Evolutionary conservation across 768 basidiomycete genomes (phyloP), one percentile per base, ranked within the genome.

Genomic region (Myochromella boudieri): DNA sequence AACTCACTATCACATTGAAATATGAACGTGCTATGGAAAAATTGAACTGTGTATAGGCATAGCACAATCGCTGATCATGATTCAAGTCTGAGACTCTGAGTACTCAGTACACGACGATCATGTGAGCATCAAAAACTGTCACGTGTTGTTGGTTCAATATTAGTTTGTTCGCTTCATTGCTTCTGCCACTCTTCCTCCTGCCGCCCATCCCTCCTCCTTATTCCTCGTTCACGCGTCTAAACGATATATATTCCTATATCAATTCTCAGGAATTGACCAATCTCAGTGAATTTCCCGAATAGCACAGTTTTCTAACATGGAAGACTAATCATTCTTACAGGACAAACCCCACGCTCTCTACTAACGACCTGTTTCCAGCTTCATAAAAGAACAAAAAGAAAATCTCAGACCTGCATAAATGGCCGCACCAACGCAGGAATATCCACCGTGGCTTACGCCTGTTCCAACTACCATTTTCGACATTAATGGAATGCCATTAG

Each of bases 371-470:
- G 55, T 58, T 46, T 26, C 46, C 12, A 49, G 48, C n/a, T 38
- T 41, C 38, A 52, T 48, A 47, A 52, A 45, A 29, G 26, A 48
- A 49, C 34, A 46, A 41, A 36, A 54, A 59, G 55, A 46, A 27
- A 44, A 42, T 28, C 9, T 12, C n/a, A n/a, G n/a, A 27, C 29
- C 44, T 34, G 14, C n/a, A 6, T 34, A 41, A 57, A 85, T 85
- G 84, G 62, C 78, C 46, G 72, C 72, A 55, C 82, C 79, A 20
- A 79, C 84, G 3, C 89, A 91, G 63, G 66, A 72, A 49, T 74
- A 81, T 42, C 89, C 89, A 36, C 70, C 87, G 25, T 91, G 89
- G 89, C 68, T 90, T 52, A 80, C 85, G 1, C 69, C 76, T 25
- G 54, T 70, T n/a, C 70, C 75, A 25, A 70, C 79, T 14, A 66